These are phyloP conservation scores for Fusarium illudens DNA, from an alignment of 2,329 filamentous ascomycete species.

Conservation along the genomic window DNA sequence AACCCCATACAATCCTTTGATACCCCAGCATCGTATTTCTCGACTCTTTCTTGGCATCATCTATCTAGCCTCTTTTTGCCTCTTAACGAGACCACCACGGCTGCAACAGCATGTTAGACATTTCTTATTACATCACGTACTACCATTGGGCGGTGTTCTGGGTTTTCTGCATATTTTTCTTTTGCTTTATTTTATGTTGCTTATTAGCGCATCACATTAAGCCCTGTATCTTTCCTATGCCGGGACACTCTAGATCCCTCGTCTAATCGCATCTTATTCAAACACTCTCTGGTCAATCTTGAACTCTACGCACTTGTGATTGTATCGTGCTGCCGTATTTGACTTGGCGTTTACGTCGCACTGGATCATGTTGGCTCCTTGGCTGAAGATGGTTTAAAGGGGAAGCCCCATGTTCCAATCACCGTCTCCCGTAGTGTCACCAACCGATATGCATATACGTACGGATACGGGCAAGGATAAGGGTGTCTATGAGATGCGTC, in stretches of 20 bases:
- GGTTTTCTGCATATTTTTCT: background rate
- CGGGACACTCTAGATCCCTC: slow-evolving; percentile 2
- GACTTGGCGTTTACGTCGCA: background rate
- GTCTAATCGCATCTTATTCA: background rate
- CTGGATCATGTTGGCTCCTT: background rate
- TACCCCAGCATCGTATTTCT: slow-evolving; percentile 34
- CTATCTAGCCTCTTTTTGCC: background rate
- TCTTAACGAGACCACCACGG: slow-evolving; percentile 31
- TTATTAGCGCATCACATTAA: slow-evolving; percentile 3
- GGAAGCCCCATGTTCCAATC: background rate
- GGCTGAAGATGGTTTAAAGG: background rate
- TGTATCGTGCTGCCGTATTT: background rate
- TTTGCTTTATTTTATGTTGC: background rate
- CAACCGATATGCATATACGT: background rate
- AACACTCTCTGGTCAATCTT: slow-evolving; percentile 12
- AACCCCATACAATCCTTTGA: slow-evolving; percentile 41
- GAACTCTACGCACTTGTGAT: background rate
- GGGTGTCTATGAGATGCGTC: slow-evolving; percentile 5
- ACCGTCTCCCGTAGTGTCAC: slow-evolving; percentile 2
- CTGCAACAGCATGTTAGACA: slow-evolving; percentile 33
- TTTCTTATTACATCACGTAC: slow-evolving; percentile 25
- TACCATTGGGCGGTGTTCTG: slow-evolving; percentile 15
- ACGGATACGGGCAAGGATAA: slow-evolving; percentile 15
- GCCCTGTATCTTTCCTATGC: slow-evolving; percentile 2
- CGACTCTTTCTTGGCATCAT: background rate